These are phyloP conservation scores for Paratinospora sagittata DNA, from an alignment of 164 flowering plant genomes.

Conservation along the genomic window DNA sequence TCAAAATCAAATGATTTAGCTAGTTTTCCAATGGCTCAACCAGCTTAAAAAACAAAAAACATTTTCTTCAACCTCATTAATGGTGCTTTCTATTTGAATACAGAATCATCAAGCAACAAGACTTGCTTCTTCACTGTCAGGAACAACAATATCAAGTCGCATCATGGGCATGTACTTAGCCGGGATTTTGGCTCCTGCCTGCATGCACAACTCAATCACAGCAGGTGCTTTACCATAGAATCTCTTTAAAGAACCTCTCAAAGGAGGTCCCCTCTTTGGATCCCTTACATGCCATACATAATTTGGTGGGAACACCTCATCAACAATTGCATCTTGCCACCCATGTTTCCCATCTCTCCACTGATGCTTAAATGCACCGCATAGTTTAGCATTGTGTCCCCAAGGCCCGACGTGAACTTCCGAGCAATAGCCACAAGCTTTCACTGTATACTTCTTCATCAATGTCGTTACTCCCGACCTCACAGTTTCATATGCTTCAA, in stretches of 20 bases:
- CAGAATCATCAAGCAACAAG: conserved; percentile 49
- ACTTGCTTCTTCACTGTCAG: conserved; percentile 61
- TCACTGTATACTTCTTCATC: too few species aligned
- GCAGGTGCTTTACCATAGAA: conserved; percentile 94
- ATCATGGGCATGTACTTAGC: conserved; percentile 72
- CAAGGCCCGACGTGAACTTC: conserved; percentile 98
- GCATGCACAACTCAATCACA: conserved; percentile 79
- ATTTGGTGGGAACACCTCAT: conserved; percentile 85
- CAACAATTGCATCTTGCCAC: conserved; percentile 88
- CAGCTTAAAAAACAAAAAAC: too few species aligned
- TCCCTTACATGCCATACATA: conserved; percentile 88
- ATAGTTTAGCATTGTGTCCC: conserved; percentile 90
- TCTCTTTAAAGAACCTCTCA: conserved; percentile 51
- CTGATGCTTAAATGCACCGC: conserved; percentile 94
- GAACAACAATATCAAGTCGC: conserved; percentile 90
- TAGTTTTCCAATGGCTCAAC: too few species aligned
- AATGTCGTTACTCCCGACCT: conserved; percentile 50
- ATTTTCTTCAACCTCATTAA: too few species aligned
- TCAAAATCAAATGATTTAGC: too few species aligned
- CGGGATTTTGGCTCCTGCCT: conserved; percentile 75
- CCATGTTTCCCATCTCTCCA: conserved; percentile 98
- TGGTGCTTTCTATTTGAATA: not conserved
- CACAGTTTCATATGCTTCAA: conserved; percentile 67
- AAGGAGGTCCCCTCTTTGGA: conserved; percentile 66
- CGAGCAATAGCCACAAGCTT: conserved; percentile 91